A percentile compares a stretch with the other conserved stretches of the same genome.
Evolutionary conservation across 805 yeast species (phyloP).

Genomic region (Candida fluviatilis): DNA sequence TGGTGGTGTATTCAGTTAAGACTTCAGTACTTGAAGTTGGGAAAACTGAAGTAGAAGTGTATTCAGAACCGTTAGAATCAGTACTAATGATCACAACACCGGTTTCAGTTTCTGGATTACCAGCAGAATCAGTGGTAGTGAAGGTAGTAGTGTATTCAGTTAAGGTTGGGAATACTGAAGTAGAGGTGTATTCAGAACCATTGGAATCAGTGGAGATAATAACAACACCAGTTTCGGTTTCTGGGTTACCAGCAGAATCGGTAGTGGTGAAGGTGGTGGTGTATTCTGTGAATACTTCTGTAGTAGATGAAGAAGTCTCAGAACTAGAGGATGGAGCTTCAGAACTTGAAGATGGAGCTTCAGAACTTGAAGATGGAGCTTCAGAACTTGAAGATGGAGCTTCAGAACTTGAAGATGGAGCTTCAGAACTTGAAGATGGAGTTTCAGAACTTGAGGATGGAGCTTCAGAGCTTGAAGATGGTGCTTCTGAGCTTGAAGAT

Average conservation of each 20-base stretch:
- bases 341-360: background rate
- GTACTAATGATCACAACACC: no score
- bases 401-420: background rate
- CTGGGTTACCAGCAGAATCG: constrained; percentile 5
- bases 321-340: no score
- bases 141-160: constrained; percentile 6
- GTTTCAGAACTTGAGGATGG: no score
- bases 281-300: no score
- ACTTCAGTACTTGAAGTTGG: background rate
- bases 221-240: constrained; percentile 5
- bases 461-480: no score
- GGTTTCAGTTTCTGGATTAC: constrained; percentile 13
- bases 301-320: no score
- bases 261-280: constrained; percentile 8
- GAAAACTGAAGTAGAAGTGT: constrained; percentile 9
- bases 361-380: background rate
- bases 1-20: background rate
- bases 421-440: background rate
- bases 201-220: constrained; percentile 2
- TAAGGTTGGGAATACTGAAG: background rate
- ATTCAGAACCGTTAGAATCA: constrained; percentile 6
- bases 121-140: constrained; percentile 10
- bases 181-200: constrained; percentile 3
- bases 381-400: background rate
- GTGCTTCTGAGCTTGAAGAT: no score